Base-by-base conservation (phyloP, 2,329 filamentous ascomycete genomes). In the Coccinonectria pachysandricola region DNA sequence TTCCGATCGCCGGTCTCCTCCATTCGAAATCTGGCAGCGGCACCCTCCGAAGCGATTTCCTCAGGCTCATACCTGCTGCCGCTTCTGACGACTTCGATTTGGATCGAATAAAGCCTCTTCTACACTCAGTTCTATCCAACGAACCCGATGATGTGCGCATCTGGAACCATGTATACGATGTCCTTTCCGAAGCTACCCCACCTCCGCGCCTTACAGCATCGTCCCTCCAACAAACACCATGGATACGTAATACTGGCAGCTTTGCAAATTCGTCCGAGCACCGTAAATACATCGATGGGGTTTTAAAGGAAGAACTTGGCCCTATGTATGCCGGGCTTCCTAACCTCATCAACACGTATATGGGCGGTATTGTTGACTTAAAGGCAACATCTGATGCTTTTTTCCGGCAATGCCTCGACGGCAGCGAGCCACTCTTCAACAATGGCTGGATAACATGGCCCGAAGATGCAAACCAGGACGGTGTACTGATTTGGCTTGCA, bases 111-210 rank as follows among this genome's bases (percentile, higher is more conserved):
- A 48, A 48, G 39, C 50, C 52, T 23, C 50, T 59, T 26, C 36
- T 58, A 6, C 36, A 24, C 8, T 19, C 40, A 17, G 47, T 15
- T 19, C 31, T 54, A 28, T 37, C 41, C 24, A 34, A 50, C 14
- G 20, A 48, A 21, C 25, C 40, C 8, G 43, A 54, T 25, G 35
- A 50, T 36, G 28, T 41, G 12, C 27, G 37, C 15, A 52, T 62
- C 34, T 63, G 47, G 56, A 29, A 46, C 21, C 44, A 50, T 42
- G 52, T 55, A 31, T 54, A 59, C 34, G 28, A 38, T 16, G 48
- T 49, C 21, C 22, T 40, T 12, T 19, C 25, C 21, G 34, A 43
- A 32, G 18, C 28, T 15, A 46, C 36, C 17, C 37, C 40, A 11
- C 44, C 42, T 29, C 48, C 39, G 15, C 36, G 31, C 36, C 27